phyloP scores from a whole-genome alignment of 139 green algal genomes.

The Chlorella ohadii region DNA sequence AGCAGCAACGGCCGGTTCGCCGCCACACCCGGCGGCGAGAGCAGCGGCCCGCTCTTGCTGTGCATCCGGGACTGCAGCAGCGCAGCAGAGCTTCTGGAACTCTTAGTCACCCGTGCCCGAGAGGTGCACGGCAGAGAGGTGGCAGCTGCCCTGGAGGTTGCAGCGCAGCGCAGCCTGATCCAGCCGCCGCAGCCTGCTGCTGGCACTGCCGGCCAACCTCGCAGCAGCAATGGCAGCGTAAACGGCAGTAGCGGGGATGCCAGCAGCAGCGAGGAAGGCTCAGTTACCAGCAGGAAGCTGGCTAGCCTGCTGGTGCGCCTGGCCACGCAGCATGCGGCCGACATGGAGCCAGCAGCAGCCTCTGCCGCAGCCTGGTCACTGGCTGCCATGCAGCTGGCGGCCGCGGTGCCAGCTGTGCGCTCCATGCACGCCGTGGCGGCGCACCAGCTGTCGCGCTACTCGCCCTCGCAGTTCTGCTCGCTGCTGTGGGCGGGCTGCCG shows the following conservation, averaged over 20 bases:
- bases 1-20: neutral
- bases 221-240: neutral
- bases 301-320: neutral
- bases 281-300: neutral
- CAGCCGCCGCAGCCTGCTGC: neutral
- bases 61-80: neutral
- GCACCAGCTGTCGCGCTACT: neutral
- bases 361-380: neutral
- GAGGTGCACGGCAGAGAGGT: slow-evolving; percentile 26
- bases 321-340: neutral
- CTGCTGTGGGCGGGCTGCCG: slow-evolving; percentile 38
- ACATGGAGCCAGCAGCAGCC: neutral
- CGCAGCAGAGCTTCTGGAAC: neutral
- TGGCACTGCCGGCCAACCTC: neutral
- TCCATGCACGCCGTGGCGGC: slow-evolving; percentile 6
- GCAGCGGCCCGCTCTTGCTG: neutral
- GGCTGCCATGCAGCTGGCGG: neutral
- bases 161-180: slow-evolving; percentile 1
- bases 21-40: neutral
- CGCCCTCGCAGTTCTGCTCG: slow-evolving; percentile 31
- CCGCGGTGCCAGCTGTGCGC: neutral
- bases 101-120: neutral
- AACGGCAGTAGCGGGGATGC: neutral
- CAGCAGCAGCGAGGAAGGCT: too few species aligned
- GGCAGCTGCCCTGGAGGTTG: slow-evolving; percentile 6